A percentile compares a stretch with the other conserved stretches of the same genome.
Evolutionary conservation across 1,139 yeast species (phyloP).

Genomic region (Debaryomycetaceae sp.): DNA sequence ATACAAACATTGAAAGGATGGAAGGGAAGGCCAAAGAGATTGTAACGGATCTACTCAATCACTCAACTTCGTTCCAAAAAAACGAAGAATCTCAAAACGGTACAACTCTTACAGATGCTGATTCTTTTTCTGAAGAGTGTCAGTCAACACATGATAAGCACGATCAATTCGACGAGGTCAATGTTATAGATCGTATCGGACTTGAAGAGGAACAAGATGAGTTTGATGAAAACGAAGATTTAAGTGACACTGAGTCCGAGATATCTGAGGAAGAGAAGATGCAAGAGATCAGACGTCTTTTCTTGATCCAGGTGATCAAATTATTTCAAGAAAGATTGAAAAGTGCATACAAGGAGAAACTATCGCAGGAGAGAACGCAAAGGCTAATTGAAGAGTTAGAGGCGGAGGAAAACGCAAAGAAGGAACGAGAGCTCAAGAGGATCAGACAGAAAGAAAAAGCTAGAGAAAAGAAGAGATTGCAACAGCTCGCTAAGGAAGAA

Average conservation of each 20-base stretch:
- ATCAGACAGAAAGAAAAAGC: slow-evolving; percentile 71
- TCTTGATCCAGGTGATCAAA: slow-evolving; percentile 70
- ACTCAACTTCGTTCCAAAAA: too few species aligned
- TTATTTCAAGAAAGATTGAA: slow-evolving; percentile 69
- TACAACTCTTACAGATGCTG: too few species aligned
- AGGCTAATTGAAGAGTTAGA: slow-evolving; percentile 75
- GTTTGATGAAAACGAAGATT: slow-evolving; percentile 27
- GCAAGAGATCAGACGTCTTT: slow-evolving; percentile 72
- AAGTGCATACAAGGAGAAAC: slow-evolving; percentile 68
- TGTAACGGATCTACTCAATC: too few species aligned
- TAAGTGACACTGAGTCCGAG: slow-evolving; percentile 39
- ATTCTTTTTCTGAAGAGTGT: too few species aligned
- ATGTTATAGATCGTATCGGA: slow-evolving; percentile 24
- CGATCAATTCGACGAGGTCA: slow-evolving; percentile 17
- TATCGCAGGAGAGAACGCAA: slow-evolving; percentile 71
- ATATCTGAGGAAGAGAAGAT: slow-evolving; percentile 63
- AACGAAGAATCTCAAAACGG: too few species aligned
- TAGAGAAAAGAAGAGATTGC: slow-evolving; percentile 70
- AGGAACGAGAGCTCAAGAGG: slow-evolving; percentile 70
- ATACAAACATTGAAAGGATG: neutral
- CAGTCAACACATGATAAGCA: too few species aligned
- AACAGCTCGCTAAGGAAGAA: slow-evolving; percentile 72
- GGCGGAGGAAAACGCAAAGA: slow-evolving; percentile 66
- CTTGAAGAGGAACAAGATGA: slow-evolving; percentile 32
- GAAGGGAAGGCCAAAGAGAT: slow-evolving; percentile 14